Conservation (phyloP, 805 yeast genomes). For the Brettanomyces anomalus region DNA sequence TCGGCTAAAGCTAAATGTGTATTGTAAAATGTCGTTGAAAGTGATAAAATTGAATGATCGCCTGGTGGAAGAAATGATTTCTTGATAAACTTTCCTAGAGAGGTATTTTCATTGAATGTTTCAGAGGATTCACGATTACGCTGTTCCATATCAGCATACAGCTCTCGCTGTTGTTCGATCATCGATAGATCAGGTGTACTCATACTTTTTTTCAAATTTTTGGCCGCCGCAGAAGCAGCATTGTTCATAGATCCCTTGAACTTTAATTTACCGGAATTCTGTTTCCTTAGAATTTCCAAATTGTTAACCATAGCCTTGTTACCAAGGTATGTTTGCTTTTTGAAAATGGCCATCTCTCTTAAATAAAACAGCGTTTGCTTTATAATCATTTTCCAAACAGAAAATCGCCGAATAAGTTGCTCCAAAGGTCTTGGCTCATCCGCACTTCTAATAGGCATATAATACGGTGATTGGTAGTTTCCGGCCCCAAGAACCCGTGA, state of each 20-base stretch:
- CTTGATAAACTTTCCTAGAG: conserved; percentile 38
- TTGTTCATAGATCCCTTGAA: conserved; percentile 6
- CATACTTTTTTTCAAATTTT: conserved; percentile 13
- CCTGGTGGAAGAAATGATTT: conserved; percentile 32
- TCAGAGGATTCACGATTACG: background rate
- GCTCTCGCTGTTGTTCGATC: conserved; percentile 4
- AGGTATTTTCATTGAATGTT: background rate
- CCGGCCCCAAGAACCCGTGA: conserved; percentile 23
- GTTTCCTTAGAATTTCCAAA: conserved; percentile 23
- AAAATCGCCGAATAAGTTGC: conserved; percentile 42
- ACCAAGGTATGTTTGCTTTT: conserved; percentile 36
- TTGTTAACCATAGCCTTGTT: conserved; percentile 43
- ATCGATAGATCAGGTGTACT: conserved; percentile 11
- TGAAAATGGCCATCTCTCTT: conserved; percentile 40
- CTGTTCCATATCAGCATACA: background rate
- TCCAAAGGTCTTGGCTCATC: conserved; percentile 35
- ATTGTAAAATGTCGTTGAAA: conserved; percentile 23
- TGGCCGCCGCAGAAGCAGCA: background rate
- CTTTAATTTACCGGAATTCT: conserved; percentile 23
- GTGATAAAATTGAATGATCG: conserved; percentile 29
- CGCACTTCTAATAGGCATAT: conserved; percentile 21
- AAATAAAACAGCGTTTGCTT: conserved; percentile 45
- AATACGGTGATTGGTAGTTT: conserved; percentile 27
- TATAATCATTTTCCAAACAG: conserved; percentile 48
- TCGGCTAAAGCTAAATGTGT: conserved; percentile 27